These are phyloP conservation scores for Botrytis fragariae DNA, from an alignment of 2,329 filamentous ascomycete species.

Conservation along the genomic window DNA sequence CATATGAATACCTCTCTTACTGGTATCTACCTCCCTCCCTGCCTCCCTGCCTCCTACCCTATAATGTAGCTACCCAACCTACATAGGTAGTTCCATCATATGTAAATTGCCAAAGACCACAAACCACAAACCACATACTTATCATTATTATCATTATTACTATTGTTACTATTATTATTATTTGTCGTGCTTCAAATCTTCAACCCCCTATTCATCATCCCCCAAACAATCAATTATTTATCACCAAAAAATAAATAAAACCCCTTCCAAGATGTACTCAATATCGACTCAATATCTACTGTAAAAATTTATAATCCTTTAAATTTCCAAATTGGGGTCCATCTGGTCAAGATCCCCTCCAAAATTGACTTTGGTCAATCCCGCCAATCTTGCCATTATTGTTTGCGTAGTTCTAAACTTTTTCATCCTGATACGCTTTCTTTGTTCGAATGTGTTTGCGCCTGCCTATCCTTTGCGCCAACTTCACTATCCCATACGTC, in stretches of 20 bases:
- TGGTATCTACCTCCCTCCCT: neutral
- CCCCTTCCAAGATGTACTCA: neutral
- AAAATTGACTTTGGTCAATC: neutral
- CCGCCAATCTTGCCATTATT: neutral
- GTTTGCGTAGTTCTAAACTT: constrained; percentile 22
- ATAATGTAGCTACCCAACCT: neutral
- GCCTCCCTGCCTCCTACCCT: neutral
- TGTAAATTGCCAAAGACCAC: neutral
- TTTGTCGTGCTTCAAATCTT: neutral
- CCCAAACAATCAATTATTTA: neutral
- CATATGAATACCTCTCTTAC: neutral
- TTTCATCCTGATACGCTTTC: constrained; percentile 12
- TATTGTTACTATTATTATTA: too few relatives aligned
- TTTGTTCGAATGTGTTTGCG: constrained; percentile 33
- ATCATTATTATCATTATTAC: neutral
- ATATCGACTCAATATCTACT: neutral
- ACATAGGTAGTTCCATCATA: neutral
- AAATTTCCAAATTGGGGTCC: neutral
- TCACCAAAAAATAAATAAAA: neutral
- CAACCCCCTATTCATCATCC: constrained; percentile 13
- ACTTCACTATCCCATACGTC: constrained; percentile 22
- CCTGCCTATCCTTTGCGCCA: constrained; percentile 30
- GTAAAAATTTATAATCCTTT: constrained; percentile 3
- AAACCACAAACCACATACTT: neutral
- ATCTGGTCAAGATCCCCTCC: neutral